These are phyloP conservation scores for Fragilaria radians DNA, from an alignment of 108 stramenopile species.

Conservation along the genomic window DNA sequence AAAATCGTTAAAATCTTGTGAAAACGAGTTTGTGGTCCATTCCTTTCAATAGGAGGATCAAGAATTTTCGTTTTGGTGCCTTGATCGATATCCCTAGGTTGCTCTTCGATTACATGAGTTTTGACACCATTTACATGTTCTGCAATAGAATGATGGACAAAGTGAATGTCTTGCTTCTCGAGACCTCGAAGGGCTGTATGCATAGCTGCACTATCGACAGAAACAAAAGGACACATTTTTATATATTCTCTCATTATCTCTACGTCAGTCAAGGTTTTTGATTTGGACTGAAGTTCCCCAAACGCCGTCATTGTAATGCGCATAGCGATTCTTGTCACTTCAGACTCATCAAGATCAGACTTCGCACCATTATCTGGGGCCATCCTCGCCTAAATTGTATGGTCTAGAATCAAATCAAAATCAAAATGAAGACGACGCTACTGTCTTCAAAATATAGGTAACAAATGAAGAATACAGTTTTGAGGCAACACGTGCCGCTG, in stretches of 20 bases:
- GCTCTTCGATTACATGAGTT: not conserved
- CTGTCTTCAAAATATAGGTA: no score
- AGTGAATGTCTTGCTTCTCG: not conserved
- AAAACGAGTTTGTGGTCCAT: not conserved
- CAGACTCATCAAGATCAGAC: not conserved
- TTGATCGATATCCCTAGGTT: not conserved
- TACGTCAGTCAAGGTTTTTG: not conserved
- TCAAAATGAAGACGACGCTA: no score
- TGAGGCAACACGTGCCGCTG: no score
- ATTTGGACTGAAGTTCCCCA: not conserved
- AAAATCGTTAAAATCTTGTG: not conserved
- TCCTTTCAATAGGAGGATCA: not conserved
- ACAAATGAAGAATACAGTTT: no score
- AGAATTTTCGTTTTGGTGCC: not conserved
- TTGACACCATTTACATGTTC: not conserved
- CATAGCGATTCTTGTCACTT: not conserved
- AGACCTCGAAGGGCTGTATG: not conserved
- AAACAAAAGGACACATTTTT: constrained; percentile 1
- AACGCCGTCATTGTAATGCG: not conserved
- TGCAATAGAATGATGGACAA: not conserved
- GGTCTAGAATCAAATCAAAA: no score
- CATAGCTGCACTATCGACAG: constrained; percentile 1
- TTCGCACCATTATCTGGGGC: not conserved
- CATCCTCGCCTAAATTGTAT: no score
- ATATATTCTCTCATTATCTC: constrained; percentile 3